Base-by-base conservation (phyloP, 306 rosid genomes). In the Lagenaria siceraria region DNA sequence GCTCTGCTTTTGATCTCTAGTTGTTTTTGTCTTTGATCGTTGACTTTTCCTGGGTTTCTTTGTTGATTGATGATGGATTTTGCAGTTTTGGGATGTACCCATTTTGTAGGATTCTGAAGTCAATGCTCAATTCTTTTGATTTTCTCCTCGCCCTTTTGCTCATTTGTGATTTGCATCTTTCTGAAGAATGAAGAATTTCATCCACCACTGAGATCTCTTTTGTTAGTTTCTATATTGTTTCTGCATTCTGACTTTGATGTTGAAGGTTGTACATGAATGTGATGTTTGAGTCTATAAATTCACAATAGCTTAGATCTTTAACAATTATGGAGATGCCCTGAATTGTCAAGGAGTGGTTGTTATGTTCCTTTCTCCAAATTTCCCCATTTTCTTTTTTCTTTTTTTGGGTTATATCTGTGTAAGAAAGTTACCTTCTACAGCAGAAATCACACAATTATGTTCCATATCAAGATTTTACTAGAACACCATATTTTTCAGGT, bases 221-320 rank as follows among this genome's bases (percentile, higher is more conserved):
- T 72, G 43, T 49, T 48, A 48, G 33, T 71, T 70, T 24, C 17
- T 8, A 4, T 7, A 9, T 29, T 49, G 77, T 49, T 27, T 15
- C 59, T 72, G 77, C 60, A 72, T 72, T 72, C 43, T 72, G 77
- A 17, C 42, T 72, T 48, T 25, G 42, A 71, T 71, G 54, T 24
- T 8, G 38, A 48, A 43, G 14, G 15, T 27, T 48, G 76, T 46
- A 2, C 38, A 24, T 69, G 75, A 46, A 71, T 71, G n/a, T 43
- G 54, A 52, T 46, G 24, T 49, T 71, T 8, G 33, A 38, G 8
- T 38, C 51, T 66, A 7, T 9, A 36, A 10, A 11, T n/a, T 38
- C 33, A 19, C 52, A 5, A 38, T 40, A 10, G 48, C 31, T 38
- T 66, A 43, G 75, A 69, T 42, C 75, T 42, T 69, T 42, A 25